A percentile compares a stretch with the other conserved stretches of the same genome.
These are phyloP conservation scores for Aspergillus neoniger DNA, from an alignment of 2,329 filamentous ascomycete species.

Conservation along the genomic window DNA sequence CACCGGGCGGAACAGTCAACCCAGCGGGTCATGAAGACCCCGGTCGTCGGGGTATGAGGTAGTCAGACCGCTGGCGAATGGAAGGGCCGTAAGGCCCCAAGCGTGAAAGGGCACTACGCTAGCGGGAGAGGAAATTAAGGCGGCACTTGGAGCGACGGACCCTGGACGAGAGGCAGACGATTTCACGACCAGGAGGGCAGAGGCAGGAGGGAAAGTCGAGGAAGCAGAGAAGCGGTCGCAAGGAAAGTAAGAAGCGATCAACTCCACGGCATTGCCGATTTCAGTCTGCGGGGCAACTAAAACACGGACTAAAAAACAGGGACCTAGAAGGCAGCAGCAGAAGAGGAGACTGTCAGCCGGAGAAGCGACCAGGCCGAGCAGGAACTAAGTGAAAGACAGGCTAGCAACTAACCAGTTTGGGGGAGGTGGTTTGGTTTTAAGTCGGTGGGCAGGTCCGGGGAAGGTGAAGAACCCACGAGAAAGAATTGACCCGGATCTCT, in stretches of 20 bases:
- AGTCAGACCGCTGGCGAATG: neutral
- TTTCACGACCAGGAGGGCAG: neutral
- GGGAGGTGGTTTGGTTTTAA: neutral
- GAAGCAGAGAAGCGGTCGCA: neutral
- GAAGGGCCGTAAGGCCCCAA: slow-evolving; percentile 18
- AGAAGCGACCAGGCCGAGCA: neutral
- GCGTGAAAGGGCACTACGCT: neutral
- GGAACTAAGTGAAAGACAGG: too few relatives aligned
- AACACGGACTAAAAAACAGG: neutral
- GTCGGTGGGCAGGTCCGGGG: neutral
- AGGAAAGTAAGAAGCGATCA: neutral
- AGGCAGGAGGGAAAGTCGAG: neutral
- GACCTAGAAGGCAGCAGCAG: neutral
- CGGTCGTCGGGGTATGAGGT: slow-evolving; percentile 42
- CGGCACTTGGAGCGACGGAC: neutral
- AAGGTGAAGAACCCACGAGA: neutral
- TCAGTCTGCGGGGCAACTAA: slow-evolving; percentile 6
- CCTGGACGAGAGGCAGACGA: neutral
- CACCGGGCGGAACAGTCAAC: slow-evolving; percentile 16
- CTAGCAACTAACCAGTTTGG: too few relatives aligned
- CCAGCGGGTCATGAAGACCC: slow-evolving; percentile 39
- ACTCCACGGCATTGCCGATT: neutral
- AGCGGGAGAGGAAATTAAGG: neutral
- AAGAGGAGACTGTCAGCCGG: slow-evolving; percentile 1
- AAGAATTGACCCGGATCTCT: neutral